Conservation (phyloP, 2,329 filamentous ascomycete species). For the Ophiostoma fasciatum region DNA sequence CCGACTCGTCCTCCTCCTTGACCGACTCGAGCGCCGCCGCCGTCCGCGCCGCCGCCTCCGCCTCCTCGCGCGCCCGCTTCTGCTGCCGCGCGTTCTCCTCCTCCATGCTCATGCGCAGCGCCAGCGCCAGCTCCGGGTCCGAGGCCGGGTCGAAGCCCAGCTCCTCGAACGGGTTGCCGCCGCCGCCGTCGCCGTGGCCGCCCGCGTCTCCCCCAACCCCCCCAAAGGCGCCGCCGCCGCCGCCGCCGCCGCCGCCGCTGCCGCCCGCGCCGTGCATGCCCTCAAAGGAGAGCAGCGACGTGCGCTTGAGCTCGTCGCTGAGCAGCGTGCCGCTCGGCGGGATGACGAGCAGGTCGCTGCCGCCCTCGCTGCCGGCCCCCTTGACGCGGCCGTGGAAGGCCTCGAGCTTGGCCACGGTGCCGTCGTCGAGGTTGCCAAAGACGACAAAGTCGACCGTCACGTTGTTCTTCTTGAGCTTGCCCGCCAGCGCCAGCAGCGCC, state of each 20-base stretch:
- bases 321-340: constrained; percentile 83
- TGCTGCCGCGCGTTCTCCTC: constrained; percentile 93
- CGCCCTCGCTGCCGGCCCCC: constrained; percentile 75
- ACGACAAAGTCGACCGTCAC: constrained; percentile 88
- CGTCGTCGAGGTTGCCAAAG: constrained; percentile 86
- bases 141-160: constrained; percentile 84
- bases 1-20: constrained; percentile 60
- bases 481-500: constrained; percentile 73
- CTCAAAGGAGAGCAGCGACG: constrained; percentile 80
- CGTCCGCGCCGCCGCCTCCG: constrained; percentile 37
- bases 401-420: constrained; percentile 78
- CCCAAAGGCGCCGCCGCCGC: constrained; percentile 39
- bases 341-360: constrained; percentile 80
- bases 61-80: constrained; percentile 64
- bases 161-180: constrained; percentile 52
- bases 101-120: constrained; percentile 93
- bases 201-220: constrained; percentile 41
- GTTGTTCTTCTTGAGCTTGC: constrained; percentile 98
- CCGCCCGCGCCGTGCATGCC: constrained; percentile 25
- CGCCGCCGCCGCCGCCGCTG: constrained; percentile 38
- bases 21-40: constrained; percentile 52
- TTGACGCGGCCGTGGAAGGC: constrained; percentile 92
- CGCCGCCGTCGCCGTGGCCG: constrained; percentile 36
- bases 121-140: constrained; percentile 87
- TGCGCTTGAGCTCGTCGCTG: constrained; percentile 79